Evolutionary conservation across 805 yeast species (phyloP).

Genomic region (Pichia californica): DNA sequence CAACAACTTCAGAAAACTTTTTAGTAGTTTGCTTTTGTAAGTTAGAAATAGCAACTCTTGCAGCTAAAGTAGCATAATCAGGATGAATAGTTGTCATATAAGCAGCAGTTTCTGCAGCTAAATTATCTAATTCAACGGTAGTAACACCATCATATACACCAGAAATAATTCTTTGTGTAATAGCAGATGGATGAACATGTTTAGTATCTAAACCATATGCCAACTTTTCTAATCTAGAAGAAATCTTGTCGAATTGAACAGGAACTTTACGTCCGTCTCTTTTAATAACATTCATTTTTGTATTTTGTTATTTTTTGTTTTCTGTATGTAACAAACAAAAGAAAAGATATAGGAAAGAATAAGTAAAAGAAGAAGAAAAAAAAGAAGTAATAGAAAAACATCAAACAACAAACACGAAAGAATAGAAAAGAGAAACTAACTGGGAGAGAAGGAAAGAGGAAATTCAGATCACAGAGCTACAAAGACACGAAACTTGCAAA

Average conservation of each 20-base stretch:
- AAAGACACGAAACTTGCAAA: too few relatives aligned
- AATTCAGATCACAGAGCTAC: too few relatives aligned
- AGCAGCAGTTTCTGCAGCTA: conserved; percentile 95
- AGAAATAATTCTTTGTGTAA: conserved; percentile 90
- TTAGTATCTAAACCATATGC: conserved; percentile 90
- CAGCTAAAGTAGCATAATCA: conserved; percentile 93
- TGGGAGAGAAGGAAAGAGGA: neutral
- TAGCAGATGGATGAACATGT: conserved; percentile 92
- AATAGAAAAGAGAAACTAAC: neutral
- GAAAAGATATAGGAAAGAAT: too few relatives aligned
- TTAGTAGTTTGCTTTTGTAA: conserved; percentile 92
- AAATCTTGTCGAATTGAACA: conserved; percentile 92
- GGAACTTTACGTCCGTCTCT: conserved; percentile 95
- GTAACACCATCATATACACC: conserved; percentile 98
- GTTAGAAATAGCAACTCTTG: conserved; percentile 91
- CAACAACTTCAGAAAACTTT: conserved; percentile 71
- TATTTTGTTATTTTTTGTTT: conserved; percentile 19
- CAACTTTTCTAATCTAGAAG: conserved; percentile 88
- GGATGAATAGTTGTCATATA: conserved; percentile 97
- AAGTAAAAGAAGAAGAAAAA: neutral
- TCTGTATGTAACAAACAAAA: too few relatives aligned
- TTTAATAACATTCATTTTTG: conserved; percentile 73
- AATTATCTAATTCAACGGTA: conserved; percentile 75
- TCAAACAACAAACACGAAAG: too few relatives aligned
- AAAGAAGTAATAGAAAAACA: neutral